Conservation (phyloP, 2,329 filamentous ascomycete species). For the Byssochlamys sp. region DNA sequence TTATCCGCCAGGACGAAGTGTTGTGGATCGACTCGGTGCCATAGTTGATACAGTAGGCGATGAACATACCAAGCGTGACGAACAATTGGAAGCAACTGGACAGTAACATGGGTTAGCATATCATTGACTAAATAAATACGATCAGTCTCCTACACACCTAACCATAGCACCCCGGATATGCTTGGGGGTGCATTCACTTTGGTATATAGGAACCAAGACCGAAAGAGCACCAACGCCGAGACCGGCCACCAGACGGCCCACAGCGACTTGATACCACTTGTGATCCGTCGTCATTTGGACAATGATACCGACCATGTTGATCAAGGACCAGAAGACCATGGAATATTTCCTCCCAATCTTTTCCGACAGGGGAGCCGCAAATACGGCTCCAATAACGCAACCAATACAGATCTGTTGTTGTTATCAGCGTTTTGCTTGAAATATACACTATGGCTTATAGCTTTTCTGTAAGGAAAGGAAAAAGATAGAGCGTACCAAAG, state of each 20-base stretch:
- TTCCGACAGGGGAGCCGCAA: conserved; percentile 38
- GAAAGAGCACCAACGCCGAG: conserved; percentile 40
- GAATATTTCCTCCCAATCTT: conserved; percentile 37
- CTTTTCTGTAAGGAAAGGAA: not conserved
- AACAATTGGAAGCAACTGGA: conserved; percentile 40
- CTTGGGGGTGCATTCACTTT: conserved; percentile 37
- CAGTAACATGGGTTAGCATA: not conserved
- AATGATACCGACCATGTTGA: conserved; percentile 39
- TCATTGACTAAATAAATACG: too few species aligned
- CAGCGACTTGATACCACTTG: conserved; percentile 36
- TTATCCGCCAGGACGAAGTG: conserved; percentile 41
- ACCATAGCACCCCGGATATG: conserved; percentile 42
- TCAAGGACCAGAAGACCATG: conserved; percentile 35
- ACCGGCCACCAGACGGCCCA: conserved; percentile 40
- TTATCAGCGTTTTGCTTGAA: too few species aligned
- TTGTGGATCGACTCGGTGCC: conserved; percentile 32
- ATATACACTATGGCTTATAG: too few species aligned
- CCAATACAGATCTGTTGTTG: conserved; percentile 32
- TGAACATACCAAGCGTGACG: conserved; percentile 42
- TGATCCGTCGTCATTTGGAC: conserved; percentile 35
- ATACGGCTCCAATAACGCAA: conserved; percentile 33
- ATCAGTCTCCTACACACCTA: conserved; percentile 11
- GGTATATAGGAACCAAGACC: conserved; percentile 40
- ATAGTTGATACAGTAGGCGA: conserved; percentile 41
- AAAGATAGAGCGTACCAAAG: conserved; percentile 25